phyloP scores from a whole-genome alignment of 2,329 filamentous ascomycete genomes.

The Cytospora paraplurivora region DNA sequence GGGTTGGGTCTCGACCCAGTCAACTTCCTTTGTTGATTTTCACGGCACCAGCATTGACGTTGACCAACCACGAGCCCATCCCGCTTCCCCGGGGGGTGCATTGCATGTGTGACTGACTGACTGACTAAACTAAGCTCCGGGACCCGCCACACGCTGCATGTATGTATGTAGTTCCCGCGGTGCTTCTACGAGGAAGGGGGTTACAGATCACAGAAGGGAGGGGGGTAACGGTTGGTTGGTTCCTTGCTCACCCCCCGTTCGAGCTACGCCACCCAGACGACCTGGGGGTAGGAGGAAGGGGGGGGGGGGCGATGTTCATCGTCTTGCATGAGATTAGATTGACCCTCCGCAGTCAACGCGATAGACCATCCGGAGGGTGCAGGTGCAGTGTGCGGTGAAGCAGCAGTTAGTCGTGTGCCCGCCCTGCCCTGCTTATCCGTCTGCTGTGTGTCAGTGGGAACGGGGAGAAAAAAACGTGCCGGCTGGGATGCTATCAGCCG shows the following conservation, averaged over 20 bases:
- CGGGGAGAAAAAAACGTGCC: slow-evolving; percentile 15
- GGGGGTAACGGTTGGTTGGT: slow-evolving; percentile 2
- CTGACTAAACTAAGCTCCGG: too few species aligned
- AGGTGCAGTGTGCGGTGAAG: slow-evolving; percentile 2
- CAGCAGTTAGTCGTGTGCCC: slow-evolving; percentile 13
- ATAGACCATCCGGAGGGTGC: neutral
- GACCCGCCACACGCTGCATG: too few species aligned
- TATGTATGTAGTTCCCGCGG: slow-evolving; percentile 1
- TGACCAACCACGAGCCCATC: neutral
- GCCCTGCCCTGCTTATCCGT: slow-evolving; percentile 22
- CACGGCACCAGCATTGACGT: slow-evolving; percentile 1
- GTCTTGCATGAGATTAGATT: neutral
- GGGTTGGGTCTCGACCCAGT: neutral
- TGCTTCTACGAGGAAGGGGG: too few species aligned
- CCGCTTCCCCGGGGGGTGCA: neutral
- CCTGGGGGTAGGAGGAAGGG: too few species aligned
- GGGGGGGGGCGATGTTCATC: neutral
- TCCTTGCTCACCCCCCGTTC: too few species aligned
- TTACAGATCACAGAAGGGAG: neutral
- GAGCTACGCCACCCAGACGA: neutral
- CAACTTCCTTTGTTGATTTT: neutral
- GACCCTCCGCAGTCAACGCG: neutral
- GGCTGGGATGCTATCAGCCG: slow-evolving; percentile 15
- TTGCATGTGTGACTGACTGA: too few species aligned
- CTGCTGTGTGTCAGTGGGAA: slow-evolving; percentile 26